These are phyloP conservation scores for Colletotrichum tropicicola DNA, from an alignment of 2,329 filamentous ascomycete species.

Conservation along the genomic window DNA sequence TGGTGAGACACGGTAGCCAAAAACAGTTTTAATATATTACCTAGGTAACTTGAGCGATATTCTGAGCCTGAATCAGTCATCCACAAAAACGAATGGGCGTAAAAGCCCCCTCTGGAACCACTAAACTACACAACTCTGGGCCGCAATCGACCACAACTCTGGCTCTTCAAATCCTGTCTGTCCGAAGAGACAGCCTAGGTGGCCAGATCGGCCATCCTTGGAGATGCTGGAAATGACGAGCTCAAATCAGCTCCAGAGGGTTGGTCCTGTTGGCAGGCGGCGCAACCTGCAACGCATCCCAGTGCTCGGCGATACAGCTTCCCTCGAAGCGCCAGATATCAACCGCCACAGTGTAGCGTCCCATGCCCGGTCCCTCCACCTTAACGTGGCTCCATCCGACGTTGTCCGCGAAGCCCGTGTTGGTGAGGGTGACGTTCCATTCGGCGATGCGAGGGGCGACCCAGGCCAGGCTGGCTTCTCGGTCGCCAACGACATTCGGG, in stretches of 20 bases:
- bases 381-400: neutral
- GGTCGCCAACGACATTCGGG: neutral
- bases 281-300: neutral
- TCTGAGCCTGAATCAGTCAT: too few species aligned
- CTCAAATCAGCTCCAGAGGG: neutral
- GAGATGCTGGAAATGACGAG: too few species aligned
- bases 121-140: too few species aligned
- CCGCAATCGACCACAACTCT: too few species aligned
- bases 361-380: neutral
- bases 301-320: neutral
- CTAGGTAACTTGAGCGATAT: too few species aligned
- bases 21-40: too few species aligned
- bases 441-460: neutral
- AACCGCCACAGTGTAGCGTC: neutral
- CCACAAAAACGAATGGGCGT: too few species aligned
- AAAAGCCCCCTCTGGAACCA: too few species aligned
- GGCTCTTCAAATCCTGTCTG: too few species aligned
- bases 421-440: neutral
- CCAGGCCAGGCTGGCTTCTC: neutral
- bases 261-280: conserved; percentile 1
- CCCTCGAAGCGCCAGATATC: conserved; percentile 8
- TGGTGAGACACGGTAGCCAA: too few species aligned
- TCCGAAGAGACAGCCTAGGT: too few species aligned
- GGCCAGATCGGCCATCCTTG: too few species aligned
- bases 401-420: neutral